These are phyloP conservation scores for Beauveria varroae DNA, from an alignment of 2,329 filamentous ascomycete species.

Conservation along the genomic window DNA sequence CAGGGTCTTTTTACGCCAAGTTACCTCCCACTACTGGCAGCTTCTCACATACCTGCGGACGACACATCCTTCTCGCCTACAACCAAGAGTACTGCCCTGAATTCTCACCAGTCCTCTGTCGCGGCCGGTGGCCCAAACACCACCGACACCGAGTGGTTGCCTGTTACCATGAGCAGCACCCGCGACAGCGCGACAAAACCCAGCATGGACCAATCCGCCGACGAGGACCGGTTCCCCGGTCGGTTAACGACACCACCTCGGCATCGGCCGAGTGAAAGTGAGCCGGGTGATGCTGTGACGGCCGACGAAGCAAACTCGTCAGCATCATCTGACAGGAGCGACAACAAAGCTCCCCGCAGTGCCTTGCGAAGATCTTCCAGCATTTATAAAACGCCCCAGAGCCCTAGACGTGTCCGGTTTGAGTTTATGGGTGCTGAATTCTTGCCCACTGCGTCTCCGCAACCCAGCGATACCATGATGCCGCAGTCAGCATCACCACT, in stretches of 20 bases:
- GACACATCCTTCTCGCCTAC: constrained; percentile 12
- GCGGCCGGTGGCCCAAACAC: neutral
- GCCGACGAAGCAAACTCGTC: constrained; percentile 36
- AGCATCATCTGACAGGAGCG: constrained; percentile 44
- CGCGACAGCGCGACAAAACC: neutral
- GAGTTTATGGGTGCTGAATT: constrained; percentile 54
- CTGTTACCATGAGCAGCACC: neutral
- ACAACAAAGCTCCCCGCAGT: constrained; percentile 43
- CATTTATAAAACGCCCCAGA: constrained; percentile 40
- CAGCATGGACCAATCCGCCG: neutral
- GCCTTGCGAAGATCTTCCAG: constrained; percentile 51
- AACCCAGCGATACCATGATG: constrained; percentile 26
- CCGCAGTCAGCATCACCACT: constrained; percentile 20
- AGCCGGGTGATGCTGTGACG: neutral
- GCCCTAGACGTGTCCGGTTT: constrained; percentile 56
- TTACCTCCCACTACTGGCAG: constrained; percentile 53
- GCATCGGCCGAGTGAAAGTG: constrained; percentile 1
- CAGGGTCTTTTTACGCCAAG: constrained; percentile 55
- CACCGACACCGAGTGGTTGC: constrained; percentile 8
- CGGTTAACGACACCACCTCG: constrained; percentile 4
- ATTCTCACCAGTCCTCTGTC: neutral
- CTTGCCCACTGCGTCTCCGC: constrained; percentile 50
- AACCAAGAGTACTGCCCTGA: constrained; percentile 7
- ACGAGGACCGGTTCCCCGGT: neutral
- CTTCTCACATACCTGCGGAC: constrained; percentile 14